Conservation (phyloP, 371 early-diverging fungal species). For the Mucor mucedo region DNA sequence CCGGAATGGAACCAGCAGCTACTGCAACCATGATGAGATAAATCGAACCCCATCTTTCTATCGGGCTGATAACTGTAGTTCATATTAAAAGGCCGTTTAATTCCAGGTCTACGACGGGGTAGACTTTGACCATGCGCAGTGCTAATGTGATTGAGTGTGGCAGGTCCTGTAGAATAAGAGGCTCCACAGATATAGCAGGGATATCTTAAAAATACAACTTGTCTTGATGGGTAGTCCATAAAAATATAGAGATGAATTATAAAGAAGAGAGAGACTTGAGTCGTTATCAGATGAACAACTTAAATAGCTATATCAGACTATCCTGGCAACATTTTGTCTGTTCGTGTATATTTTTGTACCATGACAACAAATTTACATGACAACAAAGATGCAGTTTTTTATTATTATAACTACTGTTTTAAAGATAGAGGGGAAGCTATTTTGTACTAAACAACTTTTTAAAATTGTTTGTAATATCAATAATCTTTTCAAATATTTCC, state of each 20-base stretch:
- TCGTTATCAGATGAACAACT: no score
- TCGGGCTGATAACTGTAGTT: neutral
- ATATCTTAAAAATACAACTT: neutral
- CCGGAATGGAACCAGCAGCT: slow-evolving; percentile 8
- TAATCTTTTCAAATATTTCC: neutral
- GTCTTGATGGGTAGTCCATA: neutral
- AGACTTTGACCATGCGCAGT: neutral
- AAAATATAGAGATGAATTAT: neutral
- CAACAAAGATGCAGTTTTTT: neutral
- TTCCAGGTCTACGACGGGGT: neutral
- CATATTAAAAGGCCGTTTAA: neutral
- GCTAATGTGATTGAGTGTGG: neutral
- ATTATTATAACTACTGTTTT: neutral
- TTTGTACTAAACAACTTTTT: neutral
- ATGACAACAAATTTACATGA: neutral
- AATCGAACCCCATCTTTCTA: neutral
- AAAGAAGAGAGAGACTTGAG: neutral
- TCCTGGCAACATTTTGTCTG: no score
- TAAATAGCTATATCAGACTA: no score
- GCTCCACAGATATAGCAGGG: neutral
- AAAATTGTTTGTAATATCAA: neutral
- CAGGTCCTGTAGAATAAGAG: neutral
- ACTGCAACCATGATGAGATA: neutral
- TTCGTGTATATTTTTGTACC: neutral
- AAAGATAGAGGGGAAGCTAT: neutral